Evolutionary conservation across 1,139 yeast species (phyloP).

Genomic region (Saccharomycopsis crataegensis): DNA sequence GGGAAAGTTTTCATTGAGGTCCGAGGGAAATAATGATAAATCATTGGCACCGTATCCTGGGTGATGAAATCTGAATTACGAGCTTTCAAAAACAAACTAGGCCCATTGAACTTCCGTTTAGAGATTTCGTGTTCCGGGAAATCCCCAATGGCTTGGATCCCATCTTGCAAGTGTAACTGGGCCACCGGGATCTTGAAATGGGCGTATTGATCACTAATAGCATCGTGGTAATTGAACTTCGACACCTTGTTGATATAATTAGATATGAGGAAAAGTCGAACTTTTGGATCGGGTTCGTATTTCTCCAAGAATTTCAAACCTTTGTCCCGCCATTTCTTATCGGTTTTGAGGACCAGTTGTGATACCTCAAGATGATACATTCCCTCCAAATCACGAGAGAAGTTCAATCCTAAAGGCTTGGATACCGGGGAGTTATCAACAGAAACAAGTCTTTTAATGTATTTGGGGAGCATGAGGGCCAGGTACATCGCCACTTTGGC

Average conservation of each 20-base stretch:
- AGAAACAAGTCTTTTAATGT: conserved; percentile 35
- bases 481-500: conserved; percentile 46
- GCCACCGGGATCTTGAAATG: conserved; percentile 30
- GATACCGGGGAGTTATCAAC: conserved; percentile 43
- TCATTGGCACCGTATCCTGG: conserved; percentile 28
- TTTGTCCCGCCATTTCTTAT: conserved; percentile 16
- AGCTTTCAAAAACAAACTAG: conserved; percentile 38
- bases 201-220: conserved; percentile 17
- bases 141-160: background rate
- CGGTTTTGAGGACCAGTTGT: conserved; percentile 7
- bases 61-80: conserved; percentile 36
- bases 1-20: conserved; percentile 30
- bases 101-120: conserved; percentile 29
- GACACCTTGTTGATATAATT: conserved; percentile 14
- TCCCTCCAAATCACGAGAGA: conserved; percentile 29
- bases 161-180: background rate
- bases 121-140: conserved; percentile 21
- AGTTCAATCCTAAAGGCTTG: conserved; percentile 27
- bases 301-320: conserved; percentile 8
- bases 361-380: conserved; percentile 31
- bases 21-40: conserved; percentile 34
- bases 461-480: conserved; percentile 34
- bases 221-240: conserved; percentile 11
- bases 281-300: conserved; percentile 5
- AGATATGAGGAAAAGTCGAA: conserved; percentile 11